These are phyloP conservation scores for Rhododendron mucronatum DNA, from an alignment of 148 eudicot genomes.

Conservation along the genomic window DNA sequence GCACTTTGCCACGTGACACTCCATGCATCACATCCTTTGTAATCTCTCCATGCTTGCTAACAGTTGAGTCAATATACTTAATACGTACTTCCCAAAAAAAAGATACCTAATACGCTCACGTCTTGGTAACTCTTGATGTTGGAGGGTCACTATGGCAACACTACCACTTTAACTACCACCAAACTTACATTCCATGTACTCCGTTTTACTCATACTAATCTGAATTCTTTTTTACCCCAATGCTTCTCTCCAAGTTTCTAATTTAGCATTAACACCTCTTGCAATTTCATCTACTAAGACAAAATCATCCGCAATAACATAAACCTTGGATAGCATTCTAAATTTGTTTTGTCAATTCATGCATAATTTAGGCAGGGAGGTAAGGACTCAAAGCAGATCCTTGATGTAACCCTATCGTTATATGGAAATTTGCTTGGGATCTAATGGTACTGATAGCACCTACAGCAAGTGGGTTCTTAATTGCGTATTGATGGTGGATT, in stretches of 20 bases:
- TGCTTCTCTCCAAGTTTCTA: not conserved
- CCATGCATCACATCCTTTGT: not conserved
- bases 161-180: not conserved
- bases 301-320: not conserved
- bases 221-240: not conserved
- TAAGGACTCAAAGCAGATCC: not conserved
- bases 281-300: not conserved
- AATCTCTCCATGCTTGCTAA: not conserved
- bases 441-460: not conserved
- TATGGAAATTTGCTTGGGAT: not conserved
- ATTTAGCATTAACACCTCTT: not conserved
- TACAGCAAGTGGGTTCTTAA: not conserved
- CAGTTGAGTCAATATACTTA: not conserved
- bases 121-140: not conserved
- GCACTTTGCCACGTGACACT: not conserved
- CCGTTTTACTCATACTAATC: not conserved
- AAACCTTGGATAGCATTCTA: not conserved
- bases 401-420: not conserved
- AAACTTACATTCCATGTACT: not conserved
- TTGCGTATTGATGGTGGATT: not conserved
- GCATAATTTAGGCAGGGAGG: not conserved
- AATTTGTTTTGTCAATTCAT: not conserved
- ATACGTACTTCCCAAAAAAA: not conserved
- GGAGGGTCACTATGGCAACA: not conserved
- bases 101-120: not conserved